Conservation (phyloP, 225 moss, liverwort and hornwort species). For the Sphagnum tenellum region DNA sequence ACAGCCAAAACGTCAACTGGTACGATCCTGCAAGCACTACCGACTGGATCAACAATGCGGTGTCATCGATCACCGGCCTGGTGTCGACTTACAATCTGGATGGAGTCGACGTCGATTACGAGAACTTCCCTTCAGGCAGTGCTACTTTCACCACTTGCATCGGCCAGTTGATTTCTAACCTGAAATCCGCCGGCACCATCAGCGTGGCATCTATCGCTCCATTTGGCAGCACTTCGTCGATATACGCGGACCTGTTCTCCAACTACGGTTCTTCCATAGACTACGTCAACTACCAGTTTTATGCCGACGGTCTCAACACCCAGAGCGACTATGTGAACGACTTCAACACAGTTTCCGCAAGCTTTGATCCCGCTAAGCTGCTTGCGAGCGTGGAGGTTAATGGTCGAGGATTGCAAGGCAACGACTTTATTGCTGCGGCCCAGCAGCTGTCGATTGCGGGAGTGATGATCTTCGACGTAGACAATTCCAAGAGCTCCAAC, state of each 20-base stretch:
- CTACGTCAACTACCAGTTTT: conserved; percentile 35
- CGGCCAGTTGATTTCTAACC: conserved; percentile 16
- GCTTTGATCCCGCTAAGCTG: conserved; percentile 10
- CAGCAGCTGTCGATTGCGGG: conserved; percentile 15
- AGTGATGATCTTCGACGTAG: conserved; percentile 29
- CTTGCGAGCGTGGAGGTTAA: conserved; percentile 15
- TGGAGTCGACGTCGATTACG: conserved; percentile 34
- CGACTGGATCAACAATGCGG: conserved; percentile 20
- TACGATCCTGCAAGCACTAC: conserved; percentile 7
- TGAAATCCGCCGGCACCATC: conserved; percentile 18
- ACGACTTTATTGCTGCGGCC: conserved; percentile 9
- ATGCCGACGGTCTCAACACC: conserved; percentile 1
- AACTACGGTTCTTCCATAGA: conserved; percentile 12
- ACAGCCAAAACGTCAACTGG: conserved; percentile 7
- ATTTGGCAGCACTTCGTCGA: background rate
- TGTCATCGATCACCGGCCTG: conserved; percentile 13
- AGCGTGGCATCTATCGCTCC: conserved; percentile 28
- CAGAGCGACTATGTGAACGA: conserved; percentile 6
- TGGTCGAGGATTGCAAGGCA: conserved; percentile 9
- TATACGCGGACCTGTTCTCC: conserved; percentile 10
- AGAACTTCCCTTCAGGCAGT: conserved; percentile 10
- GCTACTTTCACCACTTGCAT: conserved; percentile 20
- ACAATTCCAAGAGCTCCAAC: conserved; percentile 5
- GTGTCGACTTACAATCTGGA: conserved; percentile 15
- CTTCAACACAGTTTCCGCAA: background rate